Evolutionary conservation across 75 land plant genomes (phyloP), one percentile per base, ranked within the genome.

Genomic region (Cunninghamia lanceolata): DNA sequence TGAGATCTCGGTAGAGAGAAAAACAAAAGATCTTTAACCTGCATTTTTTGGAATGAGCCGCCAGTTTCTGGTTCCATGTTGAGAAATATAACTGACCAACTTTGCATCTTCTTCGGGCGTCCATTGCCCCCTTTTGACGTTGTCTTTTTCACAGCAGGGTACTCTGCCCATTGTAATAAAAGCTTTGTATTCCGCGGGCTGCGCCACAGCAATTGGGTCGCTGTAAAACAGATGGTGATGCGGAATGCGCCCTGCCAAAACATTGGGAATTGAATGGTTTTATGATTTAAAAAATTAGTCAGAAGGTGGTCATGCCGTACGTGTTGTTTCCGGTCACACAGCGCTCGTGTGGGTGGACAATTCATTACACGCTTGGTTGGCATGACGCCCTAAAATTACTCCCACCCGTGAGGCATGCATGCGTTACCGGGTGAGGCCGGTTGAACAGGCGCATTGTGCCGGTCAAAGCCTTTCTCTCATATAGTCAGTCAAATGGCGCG

Each of bases 21-120:
- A 13, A 13, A n/a, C 42, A 59, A 74, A 30, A 28, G 11, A 17
- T 25, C 16, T 32, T 5, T 71, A 52, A 95, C 97, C 97, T 35
- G 97, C 97, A 84, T 94, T 93, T 85, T 95, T 95, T 76, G 97
- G 97, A 21, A 95, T 93, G 83, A 94, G 93, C 30, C 97, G 92
- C 97, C 97, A 95, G 79, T 94, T 95, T 14, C 94, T 87, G 59
- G 96, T 93, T 40, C 97, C 97, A 73, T 95, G 94, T 38, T 94
- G 97, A 42, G 96, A 94, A 50, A 95, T 93, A 85, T 94, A 94
- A 70, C 93, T 89, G 82, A 95, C 90, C 39, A 95, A 90, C 92
- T 95, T 95, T 90, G 90, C 92, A 87, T 95, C 97, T 85, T 95
- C 97, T 53, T 95, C 97, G 9, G 94, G 94, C 0, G 97, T 94